phyloP scores from a whole-genome alignment of 108 stramenopile species.

The Heterococcus sp. region DNA sequence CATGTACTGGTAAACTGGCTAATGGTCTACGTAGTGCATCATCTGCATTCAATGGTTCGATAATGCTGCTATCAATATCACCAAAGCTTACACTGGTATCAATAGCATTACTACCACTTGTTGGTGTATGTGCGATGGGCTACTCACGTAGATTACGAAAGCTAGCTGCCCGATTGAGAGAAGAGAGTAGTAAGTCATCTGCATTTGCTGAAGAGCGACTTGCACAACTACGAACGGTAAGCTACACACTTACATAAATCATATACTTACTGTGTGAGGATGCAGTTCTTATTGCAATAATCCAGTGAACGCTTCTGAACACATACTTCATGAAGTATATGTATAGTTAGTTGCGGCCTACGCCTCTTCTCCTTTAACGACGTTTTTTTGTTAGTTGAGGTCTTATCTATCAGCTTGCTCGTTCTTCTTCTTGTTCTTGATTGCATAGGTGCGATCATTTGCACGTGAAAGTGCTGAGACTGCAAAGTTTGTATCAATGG shows the following conservation, averaged over 20 bases:
- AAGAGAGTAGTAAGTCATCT: conserved; percentile 10
- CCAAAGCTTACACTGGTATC: conserved; percentile 43
- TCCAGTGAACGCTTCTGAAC: too few species aligned
- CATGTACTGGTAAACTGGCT: conserved; percentile 29
- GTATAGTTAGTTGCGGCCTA: too few species aligned
- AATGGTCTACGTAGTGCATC: conserved; percentile 28
- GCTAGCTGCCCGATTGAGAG: conserved; percentile 16
- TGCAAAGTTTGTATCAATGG: not conserved
- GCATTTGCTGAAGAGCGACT: conserved; percentile 45
- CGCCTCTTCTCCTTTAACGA: too few species aligned
- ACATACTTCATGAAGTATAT: too few species aligned
- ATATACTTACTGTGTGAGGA: too few species aligned
- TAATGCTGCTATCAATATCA: conserved; percentile 25
- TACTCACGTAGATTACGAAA: conserved; percentile 14
- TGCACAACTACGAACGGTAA: conserved; percentile 20
- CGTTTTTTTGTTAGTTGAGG: too few species aligned
- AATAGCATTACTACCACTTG: conserved; percentile 26
- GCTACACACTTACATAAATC: too few species aligned
- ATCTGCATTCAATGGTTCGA: conserved; percentile 41
- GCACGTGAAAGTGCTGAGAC: not conserved
- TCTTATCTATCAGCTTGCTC: too few species aligned
- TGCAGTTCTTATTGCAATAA: too few species aligned
- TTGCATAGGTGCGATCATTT: not conserved
- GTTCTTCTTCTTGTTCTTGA: too few species aligned
- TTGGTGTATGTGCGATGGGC: conserved; percentile 19